Evolutionary conservation across 257 asterid species (phyloP), one percentile per base, ranked within the genome.

Genomic region (Solanum stenotomum): DNA sequence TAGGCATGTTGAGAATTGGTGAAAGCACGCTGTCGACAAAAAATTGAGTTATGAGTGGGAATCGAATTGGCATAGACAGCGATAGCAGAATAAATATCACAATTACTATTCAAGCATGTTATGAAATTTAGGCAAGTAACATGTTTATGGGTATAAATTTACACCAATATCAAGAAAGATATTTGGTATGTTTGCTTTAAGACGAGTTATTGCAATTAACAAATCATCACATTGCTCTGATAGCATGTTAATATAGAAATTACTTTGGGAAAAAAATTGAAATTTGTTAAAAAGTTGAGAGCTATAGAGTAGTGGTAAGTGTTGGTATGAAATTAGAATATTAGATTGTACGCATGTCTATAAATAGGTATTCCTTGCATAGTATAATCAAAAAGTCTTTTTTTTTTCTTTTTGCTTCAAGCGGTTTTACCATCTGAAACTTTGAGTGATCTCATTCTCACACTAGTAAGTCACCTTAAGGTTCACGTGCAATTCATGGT

Each of bases 1-100:
- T 90, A 84, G 98, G 96, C 98, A 93, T 95, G 92, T 96, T 96
- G 92, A 97, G 92, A 90, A 97, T 87, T 84, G 99, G 99, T 88
- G 98, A 96, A 91, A 97, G 91, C 87, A 97, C 99, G 87, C 99
- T 97, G 99, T 84, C 93, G 31, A 90, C 42, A 87, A 89, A 81
- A 78, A 46, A 49, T n/a, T 46, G 85, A 81, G 20, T 14, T 29
- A 81, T 29, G 68, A 49, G 70, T 9, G 29, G 40, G 68, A 81
- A 29, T 10, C 85, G 42, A 81, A 81, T 31, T 46, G 22, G 85
- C 68, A 81, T 81, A 46, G 33, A 49, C 68, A 46, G 42, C 3
- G 70, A 46, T 27, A 37, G 34, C 27, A 81, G 85, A 46, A 46
- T 5, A 49, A 29, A 49, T 27, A 81, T 27, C 20, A 81, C 34